Evolutionary conservation across 2,329 filamentous ascomycete species (phyloP).

Genomic region (Colletotrichum sp.): DNA sequence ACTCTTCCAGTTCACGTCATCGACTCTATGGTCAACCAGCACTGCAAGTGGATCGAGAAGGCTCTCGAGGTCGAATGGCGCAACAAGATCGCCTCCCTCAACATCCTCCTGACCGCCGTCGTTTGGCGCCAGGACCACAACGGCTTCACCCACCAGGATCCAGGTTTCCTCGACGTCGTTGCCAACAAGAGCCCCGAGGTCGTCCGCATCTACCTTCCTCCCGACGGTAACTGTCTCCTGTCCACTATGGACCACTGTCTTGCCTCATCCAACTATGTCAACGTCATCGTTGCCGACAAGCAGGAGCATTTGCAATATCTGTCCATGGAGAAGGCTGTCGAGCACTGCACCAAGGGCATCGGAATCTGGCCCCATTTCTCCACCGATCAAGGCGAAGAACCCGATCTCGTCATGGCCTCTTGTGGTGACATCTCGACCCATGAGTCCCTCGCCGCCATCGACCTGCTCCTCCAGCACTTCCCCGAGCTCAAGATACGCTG

Average conservation of each 20-base stretch:
- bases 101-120: slow-evolving; percentile 79
- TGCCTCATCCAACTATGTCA: slow-evolving; percentile 77
- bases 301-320: slow-evolving; percentile 80
- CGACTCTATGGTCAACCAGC: slow-evolving; percentile 82
- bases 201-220: slow-evolving; percentile 81
- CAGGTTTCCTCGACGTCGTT: slow-evolving; percentile 80
- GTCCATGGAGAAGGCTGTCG: slow-evolving; percentile 73
- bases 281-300: slow-evolving; percentile 81
- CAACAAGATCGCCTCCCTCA: slow-evolving; percentile 74
- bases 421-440: slow-evolving; percentile 78
- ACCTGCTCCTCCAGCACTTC: slow-evolving; percentile 73
- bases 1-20: slow-evolving; percentile 68
- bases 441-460: slow-evolving; percentile 77
- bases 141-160: slow-evolving; percentile 83
- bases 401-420: slow-evolving; percentile 77
- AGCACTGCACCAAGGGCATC: slow-evolving; percentile 79
- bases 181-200: slow-evolving; percentile 83
- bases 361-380: slow-evolving; percentile 81
- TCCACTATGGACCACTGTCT: slow-evolving; percentile 80
- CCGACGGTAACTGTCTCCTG: slow-evolving; percentile 79
- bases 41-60: slow-evolving; percentile 87
- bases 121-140: slow-evolving; percentile 87
- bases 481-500: slow-evolving; percentile 78
- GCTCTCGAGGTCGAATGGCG: slow-evolving; percentile 82
- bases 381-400: slow-evolving; percentile 71